Conservation (phyloP, 169 alveolate species). For the Ichthyophthirius multifiliis region DNA sequence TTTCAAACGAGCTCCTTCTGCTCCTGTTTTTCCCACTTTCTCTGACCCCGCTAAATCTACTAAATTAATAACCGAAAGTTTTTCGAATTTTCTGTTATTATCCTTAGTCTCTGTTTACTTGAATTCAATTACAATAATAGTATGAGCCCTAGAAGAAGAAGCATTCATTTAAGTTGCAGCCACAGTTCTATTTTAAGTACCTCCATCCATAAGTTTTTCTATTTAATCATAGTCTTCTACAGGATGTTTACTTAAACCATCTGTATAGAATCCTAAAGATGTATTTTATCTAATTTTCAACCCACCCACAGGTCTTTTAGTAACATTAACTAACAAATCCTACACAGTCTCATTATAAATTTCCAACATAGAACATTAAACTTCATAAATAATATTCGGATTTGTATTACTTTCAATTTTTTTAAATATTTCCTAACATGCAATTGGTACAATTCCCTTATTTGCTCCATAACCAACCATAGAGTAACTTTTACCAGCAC, state of each 20-base stretch:
- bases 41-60: conserved; percentile 93
- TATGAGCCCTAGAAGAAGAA: conserved; percentile 87
- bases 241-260: conserved; percentile 79
- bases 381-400: too few relatives aligned
- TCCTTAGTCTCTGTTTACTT: conserved; percentile 59
- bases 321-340: conserved; percentile 83
- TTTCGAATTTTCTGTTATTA: conserved; percentile 67
- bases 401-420: conserved; percentile 63
- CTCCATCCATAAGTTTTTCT: conserved; percentile 83
- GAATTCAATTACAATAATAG: conserved; percentile 88
- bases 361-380: conserved; percentile 86
- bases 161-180: conserved; percentile 93
- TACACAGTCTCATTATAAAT: conserved; percentile 93
- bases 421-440: conserved; percentile 89
- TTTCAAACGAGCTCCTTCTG: conserved; percentile 89
- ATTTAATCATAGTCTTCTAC: conserved; percentile 81
- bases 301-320: conserved; percentile 82
- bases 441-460: conserved; percentile 92
- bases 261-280: conserved; percentile 81
- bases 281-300: conserved; percentile 86
- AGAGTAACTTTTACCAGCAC: conserved; percentile 90
- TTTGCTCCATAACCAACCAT: conserved; percentile 95
- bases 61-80: conserved; percentile 78
- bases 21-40: conserved; percentile 87
- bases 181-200: conserved; percentile 87